These are phyloP conservation scores for Perilla frutescens DNA, from an alignment of 257 asterid genomes.

Conservation along the genomic window DNA sequence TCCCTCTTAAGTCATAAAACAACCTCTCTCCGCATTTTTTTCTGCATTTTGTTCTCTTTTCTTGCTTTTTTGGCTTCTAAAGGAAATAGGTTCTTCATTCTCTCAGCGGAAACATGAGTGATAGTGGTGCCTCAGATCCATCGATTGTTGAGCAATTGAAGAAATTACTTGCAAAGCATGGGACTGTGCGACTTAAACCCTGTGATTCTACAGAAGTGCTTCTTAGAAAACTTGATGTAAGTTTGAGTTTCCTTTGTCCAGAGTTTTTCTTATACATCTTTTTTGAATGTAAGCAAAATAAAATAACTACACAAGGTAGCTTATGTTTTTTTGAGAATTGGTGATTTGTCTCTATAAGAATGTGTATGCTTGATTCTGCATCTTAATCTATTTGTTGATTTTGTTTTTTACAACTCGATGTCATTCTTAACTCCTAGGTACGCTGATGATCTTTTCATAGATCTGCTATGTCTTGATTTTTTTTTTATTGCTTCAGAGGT, in stretches of 20 bases:
- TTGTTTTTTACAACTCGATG: background rate
- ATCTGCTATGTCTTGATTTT: conserved; percentile 17
- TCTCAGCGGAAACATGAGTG: conserved; percentile 6
- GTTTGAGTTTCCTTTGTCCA: background rate
- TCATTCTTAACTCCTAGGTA: background rate
- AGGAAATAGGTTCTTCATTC: conserved; percentile 21
- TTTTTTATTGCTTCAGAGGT: conserved; percentile 21
- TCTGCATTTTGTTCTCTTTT: conserved; percentile 4
- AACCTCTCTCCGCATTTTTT: background rate
- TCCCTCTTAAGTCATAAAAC: conserved; percentile 14
- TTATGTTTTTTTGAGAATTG: background rate
- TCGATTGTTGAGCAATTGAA: conserved; percentile 13
- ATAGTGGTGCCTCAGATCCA: conserved; percentile 17
- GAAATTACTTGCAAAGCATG: background rate
- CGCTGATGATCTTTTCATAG: conserved; percentile 9
- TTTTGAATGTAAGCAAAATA: background rate
- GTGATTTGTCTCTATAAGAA: background rate
- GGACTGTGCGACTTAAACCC: conserved; percentile 29
- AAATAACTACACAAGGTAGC: background rate
- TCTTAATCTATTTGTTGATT: background rate
- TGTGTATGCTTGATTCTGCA: conserved; percentile 20
- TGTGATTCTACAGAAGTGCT: conserved; percentile 25
- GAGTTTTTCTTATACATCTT: background rate
- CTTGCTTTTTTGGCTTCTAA: conserved; percentile 6
- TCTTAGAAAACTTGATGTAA: conserved; percentile 33